Base-by-base conservation (phyloP, 2,329 filamentous ascomycete species). In the Ophiostoma ips region DNA sequence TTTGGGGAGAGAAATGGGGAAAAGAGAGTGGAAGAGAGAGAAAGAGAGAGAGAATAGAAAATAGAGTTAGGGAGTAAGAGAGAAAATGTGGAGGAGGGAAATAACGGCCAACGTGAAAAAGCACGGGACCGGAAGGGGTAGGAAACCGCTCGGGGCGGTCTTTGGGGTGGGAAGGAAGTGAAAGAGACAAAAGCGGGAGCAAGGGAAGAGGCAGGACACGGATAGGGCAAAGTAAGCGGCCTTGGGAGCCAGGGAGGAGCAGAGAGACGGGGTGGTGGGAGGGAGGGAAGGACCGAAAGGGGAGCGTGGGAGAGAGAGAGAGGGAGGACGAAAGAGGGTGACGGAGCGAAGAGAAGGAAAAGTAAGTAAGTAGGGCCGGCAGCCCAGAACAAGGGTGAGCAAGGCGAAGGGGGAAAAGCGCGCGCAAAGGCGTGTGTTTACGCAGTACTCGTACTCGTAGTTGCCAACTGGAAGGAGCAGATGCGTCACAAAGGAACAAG, bases 61-160 rank as follows among this genome's bases (percentile, higher is more conserved):
- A 24, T 33, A 19, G 30, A 40, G 36, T 12, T 11, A 15, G 38
- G 15, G 21, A 28, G 4, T 18, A 1, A 28, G 24, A 35, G 37
- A 43, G 18, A 19, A 41, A 41, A 45, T 28, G 43, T 45, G 43
- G 34, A 30, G 28, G 24, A 46, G 34, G 19, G 28, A 35, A 45
- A 51, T 19, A 50, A 44, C 35, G 49, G 45, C 28, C 35, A 18
- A 18, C 18, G 19, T 46, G 21, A 40, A 48, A 44, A 18, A 18
- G 34, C 12, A 24, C 41, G 38, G 24, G 9, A 45, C 30, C 43
- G 43, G 45, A 44, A 31, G 35, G 11, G 19, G 35, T 21, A 35
- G 28, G 45, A 36, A 46, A 28, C 8, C 24, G 24, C 24, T 28
- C 24, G 24, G 24, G 24, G 10, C 45, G 24, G 16, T 16, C n/a